Evolutionary conservation across 1,139 yeast genomes (phyloP), one percentile per base, ranked within the genome.

Genomic region (Sugiyamaella grinbergsii): DNA sequence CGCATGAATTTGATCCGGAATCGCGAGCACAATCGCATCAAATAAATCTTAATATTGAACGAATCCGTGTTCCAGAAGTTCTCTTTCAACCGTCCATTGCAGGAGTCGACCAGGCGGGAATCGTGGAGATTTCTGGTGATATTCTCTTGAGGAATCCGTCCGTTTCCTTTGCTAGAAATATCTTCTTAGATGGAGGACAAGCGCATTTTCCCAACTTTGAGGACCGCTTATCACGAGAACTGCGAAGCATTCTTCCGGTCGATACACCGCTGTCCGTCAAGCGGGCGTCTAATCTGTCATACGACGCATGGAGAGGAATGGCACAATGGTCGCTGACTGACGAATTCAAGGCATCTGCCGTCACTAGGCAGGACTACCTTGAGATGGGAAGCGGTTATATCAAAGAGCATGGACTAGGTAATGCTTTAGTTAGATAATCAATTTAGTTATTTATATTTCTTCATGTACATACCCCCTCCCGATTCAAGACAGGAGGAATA

Each of bases 241-340:
- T 90, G 54, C 79, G 80, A 3, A 71, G 81, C 11, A 79, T 85
- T 56, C 71, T 93, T 50, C 98, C 98, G 0, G 77, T 76, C 1
- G 86, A 81, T 1, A 73, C 85, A 0, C 78, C 81, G 1, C 68
- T 91, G 38, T 71, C 74, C 10, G 86, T 91, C 0, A 72, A 84
- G 48, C 66, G 70, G 13, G 95, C 96, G 0, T 58, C 68, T 4
- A 82, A 88, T 63, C 90, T 96, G 2, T 61, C 80, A 2, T 64
- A 78, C 39, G 98, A 93, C 68, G 81, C 97, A 1, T 94, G 98
- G 98, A 82, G 76, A 58, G 98, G 98, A 19, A 91, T 94, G 95
- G 83, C 88, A 19, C 78, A 79, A 60, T 87, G 96, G 87, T 75
- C 94, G 1, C 63, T 65, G 2, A 71, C 76, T 24, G 67, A 60